phyloP scores from a whole-genome alignment of 2,329 filamentous ascomycete genomes.

The Cercospora sp. region DNA sequence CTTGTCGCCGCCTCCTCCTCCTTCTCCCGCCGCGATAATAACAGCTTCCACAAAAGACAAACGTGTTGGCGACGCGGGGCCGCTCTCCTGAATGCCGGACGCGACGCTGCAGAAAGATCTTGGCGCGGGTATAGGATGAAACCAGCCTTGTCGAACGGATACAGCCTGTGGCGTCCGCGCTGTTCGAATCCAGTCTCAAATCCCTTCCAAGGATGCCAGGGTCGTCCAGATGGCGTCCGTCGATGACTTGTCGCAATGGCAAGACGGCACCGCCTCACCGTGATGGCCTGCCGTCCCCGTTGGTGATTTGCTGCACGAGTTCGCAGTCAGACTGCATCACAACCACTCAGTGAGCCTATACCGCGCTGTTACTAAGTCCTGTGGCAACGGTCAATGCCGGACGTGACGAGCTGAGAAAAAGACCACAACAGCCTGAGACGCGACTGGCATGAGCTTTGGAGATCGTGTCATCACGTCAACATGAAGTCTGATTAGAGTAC shows the following conservation, averaged over 20 bases:
- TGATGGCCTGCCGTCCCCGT: background rate
- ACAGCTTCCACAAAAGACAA: background rate
- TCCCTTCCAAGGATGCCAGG: background rate
- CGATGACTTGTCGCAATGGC: background rate
- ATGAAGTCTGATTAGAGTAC: background rate
- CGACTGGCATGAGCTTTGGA: background rate
- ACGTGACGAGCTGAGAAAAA: background rate
- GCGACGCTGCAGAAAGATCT: background rate
- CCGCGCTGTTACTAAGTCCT: background rate
- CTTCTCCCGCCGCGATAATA: background rate
- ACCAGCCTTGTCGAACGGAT: background rate
- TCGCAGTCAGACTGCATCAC: background rate
- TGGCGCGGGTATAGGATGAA: constrained; percentile 1
- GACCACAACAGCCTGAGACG: background rate
- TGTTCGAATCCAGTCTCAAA: background rate
- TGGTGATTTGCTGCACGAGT: background rate
- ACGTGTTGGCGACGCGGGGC: background rate
- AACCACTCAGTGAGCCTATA: background rate
- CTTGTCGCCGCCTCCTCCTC: background rate
- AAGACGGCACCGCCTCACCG: background rate
- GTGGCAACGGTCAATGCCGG: background rate
- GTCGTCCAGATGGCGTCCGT: background rate
- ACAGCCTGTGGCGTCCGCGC: background rate
- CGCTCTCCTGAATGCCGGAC: background rate
- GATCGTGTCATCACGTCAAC: background rate